Percentiles rank a stretch among this genome's conserved stretches.
Conservation (phyloP, 2,329 filamentous ascomycete genomes). For the Plectosphaerella plurivora region DNA sequence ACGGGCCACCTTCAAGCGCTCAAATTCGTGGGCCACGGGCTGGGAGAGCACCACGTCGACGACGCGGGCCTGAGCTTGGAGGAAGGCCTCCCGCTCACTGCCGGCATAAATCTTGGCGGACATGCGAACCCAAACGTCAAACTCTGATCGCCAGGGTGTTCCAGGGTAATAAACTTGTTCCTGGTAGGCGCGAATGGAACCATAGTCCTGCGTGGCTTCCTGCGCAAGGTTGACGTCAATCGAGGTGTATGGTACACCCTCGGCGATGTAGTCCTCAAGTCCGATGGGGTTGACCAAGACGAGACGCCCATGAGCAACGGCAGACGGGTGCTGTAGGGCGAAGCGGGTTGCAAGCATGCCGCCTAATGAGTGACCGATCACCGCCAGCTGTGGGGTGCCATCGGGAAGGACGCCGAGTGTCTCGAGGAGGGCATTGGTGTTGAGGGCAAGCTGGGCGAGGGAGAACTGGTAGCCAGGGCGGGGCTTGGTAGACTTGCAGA, state of each 20-base stretch:
- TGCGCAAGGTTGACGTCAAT: slow-evolving; percentile 32
- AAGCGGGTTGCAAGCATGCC: slow-evolving; percentile 50
- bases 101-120: slow-evolving; percentile 46
- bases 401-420: slow-evolving; percentile 28
- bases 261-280: slow-evolving; percentile 47
- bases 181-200: slow-evolving; percentile 40
- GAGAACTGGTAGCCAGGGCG: slow-evolving; percentile 43
- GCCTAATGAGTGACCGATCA: slow-evolving; percentile 52
- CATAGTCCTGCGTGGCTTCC: slow-evolving; percentile 36
- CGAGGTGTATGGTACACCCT: slow-evolving; percentile 41
- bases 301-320: slow-evolving; percentile 28
- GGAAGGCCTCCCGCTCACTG: slow-evolving; percentile 33
- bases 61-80: slow-evolving; percentile 42
- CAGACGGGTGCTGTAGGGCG: slow-evolving; percentile 42
- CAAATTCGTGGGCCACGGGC: slow-evolving; percentile 46
- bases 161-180: slow-evolving; percentile 43
- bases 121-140: slow-evolving; percentile 53
- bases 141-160: slow-evolving; percentile 39
- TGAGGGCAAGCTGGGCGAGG: slow-evolving; percentile 44
- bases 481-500: slow-evolving; percentile 53
- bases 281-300: slow-evolving; percentile 49
- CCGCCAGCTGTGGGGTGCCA: slow-evolving; percentile 27
- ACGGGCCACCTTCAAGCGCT: slow-evolving; percentile 27
- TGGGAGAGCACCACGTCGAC: slow-evolving; percentile 53
- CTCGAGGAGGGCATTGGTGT: slow-evolving; percentile 43